Evolutionary conservation across 108 stramenopile genomes (phyloP).

Genomic region (Parmales sp.): DNA sequence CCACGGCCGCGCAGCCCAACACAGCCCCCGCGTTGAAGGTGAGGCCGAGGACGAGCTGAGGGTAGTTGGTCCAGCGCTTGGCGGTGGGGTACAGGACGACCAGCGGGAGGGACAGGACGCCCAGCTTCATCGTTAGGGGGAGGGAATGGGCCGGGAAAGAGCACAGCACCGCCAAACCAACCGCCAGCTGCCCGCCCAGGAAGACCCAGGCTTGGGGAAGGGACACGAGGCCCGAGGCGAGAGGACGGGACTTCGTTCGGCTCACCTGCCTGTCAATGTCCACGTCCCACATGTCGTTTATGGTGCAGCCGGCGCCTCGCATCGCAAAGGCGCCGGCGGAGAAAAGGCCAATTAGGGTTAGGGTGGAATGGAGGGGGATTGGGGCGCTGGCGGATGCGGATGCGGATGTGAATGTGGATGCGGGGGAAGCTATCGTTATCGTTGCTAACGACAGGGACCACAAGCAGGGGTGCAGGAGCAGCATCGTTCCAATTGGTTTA

Average conservation of each 20-base stretch:
- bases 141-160: slow-evolving; percentile 61
- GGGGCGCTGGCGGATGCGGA: background rate
- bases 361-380: slow-evolving; percentile 23
- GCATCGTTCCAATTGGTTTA: slow-evolving; percentile 75
- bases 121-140: slow-evolving; percentile 63
- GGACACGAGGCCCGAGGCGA: slow-evolving; percentile 66
- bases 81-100: slow-evolving; percentile 85
- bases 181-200: slow-evolving; percentile 67
- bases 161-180: slow-evolving; percentile 75
- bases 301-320: slow-evolving; percentile 92
- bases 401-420: background rate
- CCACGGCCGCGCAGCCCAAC: slow-evolving; percentile 77
- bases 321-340: slow-evolving; percentile 79
- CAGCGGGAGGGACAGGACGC: slow-evolving; percentile 74
- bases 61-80: slow-evolving; percentile 88
- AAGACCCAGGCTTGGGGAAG: slow-evolving; percentile 60
- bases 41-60: slow-evolving; percentile 87
- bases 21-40: slow-evolving; percentile 97
- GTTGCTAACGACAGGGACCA: slow-evolving; percentile 67
- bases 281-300: slow-evolving; percentile 97
- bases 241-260: slow-evolving; percentile 73
- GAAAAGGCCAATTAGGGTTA: slow-evolving; percentile 45
- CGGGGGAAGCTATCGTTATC: background rate
- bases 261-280: slow-evolving; percentile 75
- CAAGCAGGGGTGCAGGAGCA: slow-evolving; percentile 67